phyloP scores from a whole-genome alignment of 2,329 filamentous ascomycete genomes.

The Metarhizium brunneum region DNA sequence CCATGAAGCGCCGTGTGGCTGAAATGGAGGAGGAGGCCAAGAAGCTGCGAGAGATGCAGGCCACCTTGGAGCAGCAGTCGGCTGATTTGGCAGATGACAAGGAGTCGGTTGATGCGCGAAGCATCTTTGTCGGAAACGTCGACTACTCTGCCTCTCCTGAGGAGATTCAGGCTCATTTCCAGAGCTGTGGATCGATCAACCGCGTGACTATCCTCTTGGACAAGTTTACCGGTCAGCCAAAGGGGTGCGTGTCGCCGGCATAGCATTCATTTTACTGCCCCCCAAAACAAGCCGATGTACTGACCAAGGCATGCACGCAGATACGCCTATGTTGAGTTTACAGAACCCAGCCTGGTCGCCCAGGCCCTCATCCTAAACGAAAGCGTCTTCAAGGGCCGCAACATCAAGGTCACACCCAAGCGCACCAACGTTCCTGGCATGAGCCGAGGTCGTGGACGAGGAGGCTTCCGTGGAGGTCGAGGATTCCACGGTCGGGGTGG shows the following conservation, averaged over 20 bases:
- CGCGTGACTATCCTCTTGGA: constrained; percentile 94
- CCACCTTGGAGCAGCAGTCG: constrained; percentile 73
- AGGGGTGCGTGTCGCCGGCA: constrained; percentile 54
- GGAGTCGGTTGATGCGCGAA: constrained; percentile 89
- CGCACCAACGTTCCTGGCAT: constrained; percentile 95
- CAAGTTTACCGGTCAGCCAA: constrained; percentile 98
- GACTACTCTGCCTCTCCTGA: constrained; percentile 96
- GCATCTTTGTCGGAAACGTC: constrained; percentile 97
- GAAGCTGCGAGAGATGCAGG: constrained; percentile 81
- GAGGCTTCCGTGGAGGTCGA: constrained; percentile 41
- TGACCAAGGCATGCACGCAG: constrained; percentile 35
- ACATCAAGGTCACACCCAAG: constrained; percentile 91
- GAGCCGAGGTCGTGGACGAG: constrained; percentile 65
- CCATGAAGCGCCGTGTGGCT: constrained; percentile 78
- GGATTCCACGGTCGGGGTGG: constrained; percentile 46
- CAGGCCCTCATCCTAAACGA: constrained; percentile 94
- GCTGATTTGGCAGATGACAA: constrained; percentile 83
- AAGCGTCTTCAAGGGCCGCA: constrained; percentile 87
- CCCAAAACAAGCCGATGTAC: not conserved
- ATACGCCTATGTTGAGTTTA: constrained; percentile 98
- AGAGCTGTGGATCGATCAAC: constrained; percentile 95
- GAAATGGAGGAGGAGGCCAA: constrained; percentile 88
- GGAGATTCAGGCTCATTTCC: constrained; percentile 94
- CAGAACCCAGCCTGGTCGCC: constrained; percentile 84
- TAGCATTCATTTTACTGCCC: not conserved